phyloP scores from a whole-genome alignment of 2,329 filamentous ascomycete genomes.

The Cadophora sp. region DNA sequence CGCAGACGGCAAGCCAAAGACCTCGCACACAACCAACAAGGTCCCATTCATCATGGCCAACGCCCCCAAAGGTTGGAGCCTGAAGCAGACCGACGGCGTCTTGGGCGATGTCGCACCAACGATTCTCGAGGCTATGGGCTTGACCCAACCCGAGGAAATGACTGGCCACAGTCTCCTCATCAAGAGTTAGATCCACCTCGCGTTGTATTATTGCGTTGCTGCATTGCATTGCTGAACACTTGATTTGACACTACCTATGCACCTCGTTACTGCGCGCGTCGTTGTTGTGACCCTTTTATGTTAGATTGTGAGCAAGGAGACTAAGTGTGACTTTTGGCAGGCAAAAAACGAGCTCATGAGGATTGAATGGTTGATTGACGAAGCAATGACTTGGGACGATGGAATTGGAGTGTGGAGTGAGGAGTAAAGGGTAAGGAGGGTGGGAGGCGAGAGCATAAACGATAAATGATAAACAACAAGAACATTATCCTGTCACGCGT shows the following conservation, averaged over 20 bases:
- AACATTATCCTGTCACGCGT: not conserved
- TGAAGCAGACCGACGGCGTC: conserved; percentile 82
- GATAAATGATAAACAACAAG: conserved; percentile 1
- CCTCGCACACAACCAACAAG: conserved; percentile 96
- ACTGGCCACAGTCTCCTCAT: conserved; percentile 83
- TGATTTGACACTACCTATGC: not conserved
- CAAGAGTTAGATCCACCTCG: conserved; percentile 58
- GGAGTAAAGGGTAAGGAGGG: not conserved
- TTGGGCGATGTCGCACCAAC: conserved; percentile 98
- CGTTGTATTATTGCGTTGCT: conserved; percentile 15
- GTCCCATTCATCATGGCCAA: conserved; percentile 99
- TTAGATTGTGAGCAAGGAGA: conserved; percentile 20
- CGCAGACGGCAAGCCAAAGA: conserved; percentile 94
- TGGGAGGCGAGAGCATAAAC: too few species aligned
- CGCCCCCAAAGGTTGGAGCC: conserved; percentile 84
- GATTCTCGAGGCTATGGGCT: conserved; percentile 86
- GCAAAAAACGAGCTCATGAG: conserved; percentile 44
- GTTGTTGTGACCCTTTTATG: conserved; percentile 9
- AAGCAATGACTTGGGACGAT: conserved; percentile 18
- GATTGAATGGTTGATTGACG: conserved; percentile 29
- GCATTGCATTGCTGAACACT: conserved; percentile 3
- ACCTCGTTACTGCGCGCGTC: conserved; percentile 5
- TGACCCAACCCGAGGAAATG: conserved; percentile 92
- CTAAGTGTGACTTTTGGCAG: conserved; percentile 36
- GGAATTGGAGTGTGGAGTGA: conserved; percentile 1